Base-by-base conservation (phyloP, 352 stramenopile species). In the Globisporangium mamillatum region DNA sequence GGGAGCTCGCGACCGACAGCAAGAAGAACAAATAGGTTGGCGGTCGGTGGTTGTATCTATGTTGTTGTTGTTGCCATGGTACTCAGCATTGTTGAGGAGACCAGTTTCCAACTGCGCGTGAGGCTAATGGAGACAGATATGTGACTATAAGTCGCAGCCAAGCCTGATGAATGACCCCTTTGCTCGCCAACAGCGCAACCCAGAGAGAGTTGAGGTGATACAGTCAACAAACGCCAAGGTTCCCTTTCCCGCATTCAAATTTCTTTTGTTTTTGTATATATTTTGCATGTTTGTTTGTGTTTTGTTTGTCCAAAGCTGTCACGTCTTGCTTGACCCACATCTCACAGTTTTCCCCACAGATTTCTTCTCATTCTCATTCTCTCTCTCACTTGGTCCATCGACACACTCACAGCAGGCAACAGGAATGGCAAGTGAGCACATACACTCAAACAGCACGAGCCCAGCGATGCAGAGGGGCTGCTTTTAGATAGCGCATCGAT, bases 1-100 rank as follows among this genome's bases (percentile, higher is more conserved):
- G 55, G 67, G 60, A 69, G 29, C 61, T 67, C 52, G 61, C 44
- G 38, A 36, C 36, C 18, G 41, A 41, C 22, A 63, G 8, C 5
- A 68, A 68, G 53, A 68, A 68, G 63, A 68, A 46, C 27, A 60
- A 46, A 44, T 60, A 60, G 55, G 54, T 60, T 25, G 18, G 14
- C 4, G 27, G 8, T 24, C 46, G 41, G 41, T n/a, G 12, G 7
- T 16, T 48, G 3, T 48, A 6, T 48, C 9, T 12, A 9, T 38
- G 14, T 44, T 44, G 36, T 18, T 44, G 36, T 44, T 18, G 36
- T 18, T 32, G 14, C 12, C 14, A 48, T 48, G 16, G 12, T 48
- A 8, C 16, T 48, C 16, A 5, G 5, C 41, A 20, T n/a, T 48
- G 41, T 48, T 16, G 14, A 16, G 41, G 14, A 4, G 20, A n/a